A percentile compares a stretch with the other conserved stretches of the same genome.
phyloP scores from a whole-genome alignment of 163 green algal genomes.

The Volvox carteri region DNA sequence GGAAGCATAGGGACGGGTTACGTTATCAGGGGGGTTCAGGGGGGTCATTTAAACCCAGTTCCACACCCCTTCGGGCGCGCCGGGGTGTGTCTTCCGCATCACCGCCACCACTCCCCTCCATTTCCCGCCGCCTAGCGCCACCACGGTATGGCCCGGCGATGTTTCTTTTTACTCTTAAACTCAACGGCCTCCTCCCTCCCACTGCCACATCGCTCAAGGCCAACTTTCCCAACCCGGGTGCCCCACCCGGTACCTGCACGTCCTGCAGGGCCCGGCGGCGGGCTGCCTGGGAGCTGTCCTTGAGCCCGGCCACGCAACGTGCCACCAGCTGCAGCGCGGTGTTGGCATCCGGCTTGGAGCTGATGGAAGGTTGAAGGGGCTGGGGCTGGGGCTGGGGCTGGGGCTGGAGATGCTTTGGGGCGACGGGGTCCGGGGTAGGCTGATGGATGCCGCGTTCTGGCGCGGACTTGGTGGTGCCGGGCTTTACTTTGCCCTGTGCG shows the following conservation, averaged over 20 bases:
- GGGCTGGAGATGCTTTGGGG: not conserved
- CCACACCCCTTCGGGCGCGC: too few relatives aligned
- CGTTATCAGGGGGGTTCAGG: too few relatives aligned
- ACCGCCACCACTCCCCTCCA: too few relatives aligned
- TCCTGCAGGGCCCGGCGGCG: conserved; percentile 51
- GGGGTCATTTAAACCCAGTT: too few relatives aligned
- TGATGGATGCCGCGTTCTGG: not conserved
- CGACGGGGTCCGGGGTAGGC: not conserved
- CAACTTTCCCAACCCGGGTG: too few relatives aligned
- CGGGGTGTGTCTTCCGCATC: too few relatives aligned
- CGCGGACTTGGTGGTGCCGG: conserved; percentile 21
- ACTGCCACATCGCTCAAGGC: too few relatives aligned
- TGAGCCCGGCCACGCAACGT: conserved; percentile 48
- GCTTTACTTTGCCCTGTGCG: not conserved
- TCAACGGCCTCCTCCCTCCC: too few relatives aligned
- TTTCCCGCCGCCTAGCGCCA: too few relatives aligned
- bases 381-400: not conserved
- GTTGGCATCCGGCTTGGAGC: conserved; percentile 30
- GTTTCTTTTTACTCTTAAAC: too few relatives aligned
- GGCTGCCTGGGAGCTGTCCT: conserved; percentile 44
- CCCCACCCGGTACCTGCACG: conserved; percentile 50
- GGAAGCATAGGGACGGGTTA: too few relatives aligned
- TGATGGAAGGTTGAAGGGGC: not conserved
- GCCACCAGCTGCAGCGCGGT: conserved; percentile 47
- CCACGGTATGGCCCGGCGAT: too few relatives aligned